Evolutionary conservation across 176 grass and related monocot genomes (phyloP).

Genomic region (Bonia amplexicaulis): DNA sequence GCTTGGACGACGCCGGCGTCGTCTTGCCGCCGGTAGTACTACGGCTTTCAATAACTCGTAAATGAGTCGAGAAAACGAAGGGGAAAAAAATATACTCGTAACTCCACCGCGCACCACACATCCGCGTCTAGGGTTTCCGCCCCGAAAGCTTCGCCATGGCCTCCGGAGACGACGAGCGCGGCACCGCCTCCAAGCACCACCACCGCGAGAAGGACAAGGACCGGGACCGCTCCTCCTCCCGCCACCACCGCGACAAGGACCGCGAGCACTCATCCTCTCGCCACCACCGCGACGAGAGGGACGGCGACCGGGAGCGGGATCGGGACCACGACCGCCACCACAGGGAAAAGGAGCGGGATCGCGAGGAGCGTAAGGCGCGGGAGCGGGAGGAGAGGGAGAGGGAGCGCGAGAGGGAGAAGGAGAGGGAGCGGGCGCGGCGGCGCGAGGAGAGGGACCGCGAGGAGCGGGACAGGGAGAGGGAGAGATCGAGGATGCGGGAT

Average conservation of each 20-base stretch:
- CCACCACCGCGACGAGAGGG: slow-evolving; percentile 40
- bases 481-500: slow-evolving; percentile 48
- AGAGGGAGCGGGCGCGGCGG: slow-evolving; percentile 37
- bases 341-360: slow-evolving; percentile 20
- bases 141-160: slow-evolving; percentile 25
- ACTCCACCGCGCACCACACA: background rate
- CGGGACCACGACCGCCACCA: slow-evolving; percentile 38
- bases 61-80: background rate
- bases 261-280: slow-evolving; percentile 9
- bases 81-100: background rate
- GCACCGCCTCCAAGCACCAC: slow-evolving; percentile 27
- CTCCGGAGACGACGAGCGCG: slow-evolving; percentile 36
- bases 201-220: slow-evolving; percentile 41
- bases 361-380: slow-evolving; percentile 33
- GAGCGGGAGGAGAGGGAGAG: slow-evolving; percentile 30
- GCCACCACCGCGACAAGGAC: slow-evolving; percentile 21
- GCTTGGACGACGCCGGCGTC: background rate
- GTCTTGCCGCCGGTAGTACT: background rate
- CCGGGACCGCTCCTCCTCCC: slow-evolving; percentile 25
- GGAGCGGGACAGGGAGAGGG: slow-evolving; percentile 39
- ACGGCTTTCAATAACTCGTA: background rate
- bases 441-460: slow-evolving; percentile 54
- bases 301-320: slow-evolving; percentile 43
- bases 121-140: slow-evolving; percentile 35
- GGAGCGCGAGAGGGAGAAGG: slow-evolving; percentile 33